These are phyloP conservation scores for Lycium ferocissimum DNA, from an alignment of 257 asterid species.

Conservation along the genomic window DNA sequence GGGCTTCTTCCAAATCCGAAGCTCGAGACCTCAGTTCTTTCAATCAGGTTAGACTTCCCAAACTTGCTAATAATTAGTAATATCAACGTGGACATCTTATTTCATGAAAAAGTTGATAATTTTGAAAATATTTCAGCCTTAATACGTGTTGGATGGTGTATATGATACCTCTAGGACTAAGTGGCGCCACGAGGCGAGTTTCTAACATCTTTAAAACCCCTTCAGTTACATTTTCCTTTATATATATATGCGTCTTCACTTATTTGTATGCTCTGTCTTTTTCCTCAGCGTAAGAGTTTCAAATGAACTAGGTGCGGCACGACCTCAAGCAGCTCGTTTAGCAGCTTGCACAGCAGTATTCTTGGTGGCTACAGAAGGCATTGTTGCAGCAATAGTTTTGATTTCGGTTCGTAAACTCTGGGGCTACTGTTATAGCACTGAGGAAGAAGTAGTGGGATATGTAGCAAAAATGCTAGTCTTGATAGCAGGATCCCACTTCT, in stretches of 20 bases:
- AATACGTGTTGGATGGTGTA: slow-evolving; percentile 29
- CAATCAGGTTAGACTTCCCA: slow-evolving; percentile 20
- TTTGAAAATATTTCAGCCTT: slow-evolving; percentile 20
- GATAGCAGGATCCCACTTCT: slow-evolving; percentile 29
- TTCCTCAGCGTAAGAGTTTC: slow-evolving; percentile 25
- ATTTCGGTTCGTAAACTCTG: slow-evolving; percentile 29
- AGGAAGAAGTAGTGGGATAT: slow-evolving; percentile 31
- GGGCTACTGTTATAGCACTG: slow-evolving; percentile 38
- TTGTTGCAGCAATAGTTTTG: slow-evolving; percentile 15
- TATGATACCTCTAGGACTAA: slow-evolving; percentile 32
- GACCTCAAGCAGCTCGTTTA: slow-evolving; percentile 31
- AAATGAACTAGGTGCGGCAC: slow-evolving; percentile 35
- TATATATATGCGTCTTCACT: not conserved
- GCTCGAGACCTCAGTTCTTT: slow-evolving; percentile 28
- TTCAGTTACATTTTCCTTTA: not conserved
- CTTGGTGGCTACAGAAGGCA: slow-evolving; percentile 21
- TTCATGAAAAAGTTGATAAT: not conserved
- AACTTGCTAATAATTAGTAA: too few species aligned
- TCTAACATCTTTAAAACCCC: not conserved
- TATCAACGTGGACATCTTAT: not conserved
- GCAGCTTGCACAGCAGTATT: slow-evolving; percentile 26
- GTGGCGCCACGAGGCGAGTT: slow-evolving; percentile 31
- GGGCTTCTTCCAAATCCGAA: slow-evolving; percentile 32
- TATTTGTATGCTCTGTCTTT: not conserved
- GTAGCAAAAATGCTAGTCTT: slow-evolving; percentile 34